phyloP scores from a whole-genome alignment of 176 grass and related monocot species.

The Ensete ventricosum region DNA sequence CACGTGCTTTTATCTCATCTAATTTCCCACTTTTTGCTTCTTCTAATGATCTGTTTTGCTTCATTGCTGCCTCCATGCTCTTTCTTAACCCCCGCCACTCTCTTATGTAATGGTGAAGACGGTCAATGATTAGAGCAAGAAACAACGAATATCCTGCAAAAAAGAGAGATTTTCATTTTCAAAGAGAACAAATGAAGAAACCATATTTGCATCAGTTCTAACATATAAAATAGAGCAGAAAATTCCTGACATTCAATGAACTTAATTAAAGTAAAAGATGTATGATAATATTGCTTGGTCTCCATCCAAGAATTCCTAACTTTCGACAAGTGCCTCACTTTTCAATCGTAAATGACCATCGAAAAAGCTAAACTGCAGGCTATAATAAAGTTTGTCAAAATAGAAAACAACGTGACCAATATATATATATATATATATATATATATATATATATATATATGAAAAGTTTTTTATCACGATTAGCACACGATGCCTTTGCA shows the following conservation, averaged over 20 bases:
- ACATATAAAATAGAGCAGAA: background rate
- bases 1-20: slow-evolving; percentile 34
- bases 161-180: background rate
- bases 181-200: background rate
- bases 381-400: too few relatives aligned
- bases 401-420: too few relatives aligned
- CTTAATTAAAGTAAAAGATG: background rate
- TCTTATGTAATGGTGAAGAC: slow-evolving; percentile 74
- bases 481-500: too few relatives aligned
- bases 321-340: too few relatives aligned
- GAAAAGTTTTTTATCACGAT: too few relatives aligned
- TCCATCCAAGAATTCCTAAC: too few relatives aligned
- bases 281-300: too few relatives aligned
- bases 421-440: too few relatives aligned
- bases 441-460: too few relatives aligned
- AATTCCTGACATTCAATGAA: background rate
- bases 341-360: too few relatives aligned
- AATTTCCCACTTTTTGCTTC: slow-evolving; percentile 43
- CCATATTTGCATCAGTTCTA: background rate
- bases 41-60: slow-evolving; percentile 49
- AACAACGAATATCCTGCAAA: slow-evolving; percentile 70
- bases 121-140: slow-evolving; percentile 61
- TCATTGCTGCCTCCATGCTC: slow-evolving; percentile 52
- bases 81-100: slow-evolving; percentile 49
- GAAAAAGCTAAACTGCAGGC: too few relatives aligned